Base-by-base conservation (phyloP, 805 yeast species). In the Debaryomyces prosopidis region DNA sequence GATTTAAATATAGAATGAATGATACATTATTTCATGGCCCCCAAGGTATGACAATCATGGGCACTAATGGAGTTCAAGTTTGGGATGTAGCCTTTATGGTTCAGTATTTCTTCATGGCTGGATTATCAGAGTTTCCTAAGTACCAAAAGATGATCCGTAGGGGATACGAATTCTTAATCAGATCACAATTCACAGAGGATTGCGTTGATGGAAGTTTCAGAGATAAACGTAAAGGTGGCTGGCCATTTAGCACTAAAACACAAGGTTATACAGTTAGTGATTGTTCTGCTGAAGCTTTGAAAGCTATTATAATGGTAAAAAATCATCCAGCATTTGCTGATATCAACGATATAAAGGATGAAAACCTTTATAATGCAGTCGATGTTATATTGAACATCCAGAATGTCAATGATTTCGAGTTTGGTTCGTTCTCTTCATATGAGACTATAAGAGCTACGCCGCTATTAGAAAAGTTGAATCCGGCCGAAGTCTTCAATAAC, bases 211-310 rank as follows among this genome's bases (percentile, higher is more conserved):
- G 90, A 7, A 82, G 89, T 42, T 92, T 76, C 66, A 76, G 99
- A 54, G 98, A 94, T 60, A 77, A 75, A 46, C 72, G 98, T 42
- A 74, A 71, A 35, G 99, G 99, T 15, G 96, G 89, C 1, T 94
- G 96, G 95, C 97, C 97, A 0, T 94, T 92, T 62, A 87, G 96
- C 41, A 94, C 98, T 0, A 90, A 91, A 56, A 84, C 85, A 4
- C 99, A 94, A 68, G 99, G 99, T 0, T 94, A 92, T 58, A 87
- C 96, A 0, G 99, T 94, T 2, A 82, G 95, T 55, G 99, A 94
- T 63, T 92, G 98, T 67, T 92, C 99, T 0, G 96, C 97, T 0
- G 99, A 92, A 63, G 88, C 97, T 0, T 70, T 91, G 52, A 94
- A 94, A 61, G 97, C 98, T 0, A 87, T 92, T 5, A 76, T 92